Base-by-base conservation (phyloP, 129 eudicot species). In the Helianthus tuberosus region DNA sequence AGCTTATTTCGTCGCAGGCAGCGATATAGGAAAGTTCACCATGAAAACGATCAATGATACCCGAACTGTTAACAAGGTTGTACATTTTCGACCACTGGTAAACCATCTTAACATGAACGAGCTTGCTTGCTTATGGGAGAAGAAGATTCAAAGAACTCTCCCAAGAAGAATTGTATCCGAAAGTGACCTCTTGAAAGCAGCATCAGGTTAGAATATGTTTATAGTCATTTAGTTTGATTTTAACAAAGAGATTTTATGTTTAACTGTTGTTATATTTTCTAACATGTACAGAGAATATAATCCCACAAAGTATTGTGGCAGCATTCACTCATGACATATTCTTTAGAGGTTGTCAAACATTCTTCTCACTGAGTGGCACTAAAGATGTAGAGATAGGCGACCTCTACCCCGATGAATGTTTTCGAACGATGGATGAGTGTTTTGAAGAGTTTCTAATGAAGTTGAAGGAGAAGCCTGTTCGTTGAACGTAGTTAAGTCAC, bases 61-160 rank as follows among this genome's bases (percentile, higher is more conserved):
- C 29, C 66, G 43, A 25, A 60, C 43, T 8, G 5, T 60, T 12
- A 29, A 60, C 71, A 83, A 79, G 71, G 41, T 8, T 55, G 79
- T 83, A 8, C 81, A 83, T 69, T 75, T 83, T 36, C 75, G 81
- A 41, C 87, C 78, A 20, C 11, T 44, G 2, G 12, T 29, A 67
- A 81, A 81, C 66, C 23, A 47, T 11, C 75, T 74, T 12, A 83
- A 79, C 78, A 63, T 75, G n/a, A 83, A 83, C 54, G 87, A 83
- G 72, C 78, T 83, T 57, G 84, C 84, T 36, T 75, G 72, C 65
- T n/a, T 78, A 14, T 83, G 87, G 87, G 84, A 83, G 68, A 74
- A 52, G 25, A 83, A 78, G 15, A 77, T 83, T 25, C 76, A 82
- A 12, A 58, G 62, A 8, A 61, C 66, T 69, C 80, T 78, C 41